Base-by-base conservation (phyloP, 2,329 filamentous ascomycete genomes). In the Volutella citrinella region DNA sequence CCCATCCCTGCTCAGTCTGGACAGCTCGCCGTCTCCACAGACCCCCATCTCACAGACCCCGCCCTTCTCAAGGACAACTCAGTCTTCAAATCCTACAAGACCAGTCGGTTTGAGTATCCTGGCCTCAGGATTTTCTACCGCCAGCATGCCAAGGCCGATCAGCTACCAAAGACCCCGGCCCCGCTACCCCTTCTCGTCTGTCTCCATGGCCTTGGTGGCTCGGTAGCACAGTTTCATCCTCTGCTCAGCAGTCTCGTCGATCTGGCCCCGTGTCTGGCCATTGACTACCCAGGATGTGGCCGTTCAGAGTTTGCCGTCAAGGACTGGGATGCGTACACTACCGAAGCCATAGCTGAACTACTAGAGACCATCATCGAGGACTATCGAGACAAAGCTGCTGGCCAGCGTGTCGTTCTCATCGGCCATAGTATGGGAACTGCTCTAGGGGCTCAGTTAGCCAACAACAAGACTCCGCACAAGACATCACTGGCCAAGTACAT, bases 191-290 rank as follows among this genome's bases (percentile, higher is more conserved):
- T 98, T 9, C 67, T 97, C 5, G 89, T 97, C 26, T 95, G 94
- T 56, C 72, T 97, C 37, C 93, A 97, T 55, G 93, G 93, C 3
- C 73, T 97, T 9, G 93, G 91, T n/a, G 93, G 93, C 30, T 95
- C 87, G 1, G 76, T 89, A 16, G 84, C 88, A 10, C 93, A 97
- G 55, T 97, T 96, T 56, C 76, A 87, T 35, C 79, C 85, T 19
- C 66, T 97, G 6, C 66, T 97, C 12, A 84, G 80, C 14, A 93
- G 87, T 59, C 71, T 98, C 29, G 78, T 85, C 31, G 88, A 94
- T 55, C 69, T 89, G 30, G 88, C 86, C 10, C 83, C 89, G 29
- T 95, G 90, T 57, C 72, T 64, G 45, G 86, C 88, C 5, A 80
- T 97, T 43, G 93, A 98, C 57, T 71, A 96, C 5, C 91, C 93